A percentile compares a stretch with the other conserved stretches of the same genome.
phyloP scores from a whole-genome alignment of 805 yeast species.

The Metschnikowia borealis region DNA sequence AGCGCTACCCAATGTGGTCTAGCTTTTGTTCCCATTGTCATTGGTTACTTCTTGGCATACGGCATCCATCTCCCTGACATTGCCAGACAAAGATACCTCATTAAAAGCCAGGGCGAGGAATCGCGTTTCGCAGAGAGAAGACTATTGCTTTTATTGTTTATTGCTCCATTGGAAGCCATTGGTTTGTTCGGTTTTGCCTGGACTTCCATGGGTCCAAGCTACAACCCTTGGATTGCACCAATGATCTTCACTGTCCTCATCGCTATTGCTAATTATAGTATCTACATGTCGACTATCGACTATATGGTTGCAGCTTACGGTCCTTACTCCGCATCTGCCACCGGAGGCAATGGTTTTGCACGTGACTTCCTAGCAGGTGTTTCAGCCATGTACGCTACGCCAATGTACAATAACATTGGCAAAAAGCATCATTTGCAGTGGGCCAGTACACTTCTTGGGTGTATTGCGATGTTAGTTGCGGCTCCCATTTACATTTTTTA shows the following conservation, averaged over 20 bases:
- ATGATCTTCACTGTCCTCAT: slow-evolving; percentile 34
- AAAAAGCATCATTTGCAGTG: slow-evolving; percentile 29
- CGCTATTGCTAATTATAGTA: slow-evolving; percentile 38
- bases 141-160: slow-evolving; percentile 30
- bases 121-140: slow-evolving; percentile 26
- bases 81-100: slow-evolving; percentile 25
- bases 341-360: slow-evolving; percentile 42
- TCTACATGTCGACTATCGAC: slow-evolving; percentile 43
- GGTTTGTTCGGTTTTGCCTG: slow-evolving; percentile 42
- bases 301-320: slow-evolving; percentile 42
- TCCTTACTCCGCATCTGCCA: slow-evolving; percentile 41
- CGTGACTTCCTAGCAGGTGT: slow-evolving; percentile 41
- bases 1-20: slow-evolving; percentile 28
- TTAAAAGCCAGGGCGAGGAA: slow-evolving; percentile 22
- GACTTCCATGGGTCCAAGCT: slow-evolving; percentile 37
- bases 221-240: slow-evolving; percentile 41
- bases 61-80: slow-evolving; percentile 31
- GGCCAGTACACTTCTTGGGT: slow-evolving; percentile 38
- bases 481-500: slow-evolving; percentile 37
- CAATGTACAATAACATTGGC: slow-evolving; percentile 34
- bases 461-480: slow-evolving; percentile 31
- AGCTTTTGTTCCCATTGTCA: slow-evolving; percentile 29
- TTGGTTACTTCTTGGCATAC: slow-evolving; percentile 36
- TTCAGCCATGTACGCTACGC: slow-evolving; percentile 35
- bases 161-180: slow-evolving; percentile 36